phyloP scores from a whole-genome alignment of 129 eudicot species.

The Centaurea solstitialis region DNA sequence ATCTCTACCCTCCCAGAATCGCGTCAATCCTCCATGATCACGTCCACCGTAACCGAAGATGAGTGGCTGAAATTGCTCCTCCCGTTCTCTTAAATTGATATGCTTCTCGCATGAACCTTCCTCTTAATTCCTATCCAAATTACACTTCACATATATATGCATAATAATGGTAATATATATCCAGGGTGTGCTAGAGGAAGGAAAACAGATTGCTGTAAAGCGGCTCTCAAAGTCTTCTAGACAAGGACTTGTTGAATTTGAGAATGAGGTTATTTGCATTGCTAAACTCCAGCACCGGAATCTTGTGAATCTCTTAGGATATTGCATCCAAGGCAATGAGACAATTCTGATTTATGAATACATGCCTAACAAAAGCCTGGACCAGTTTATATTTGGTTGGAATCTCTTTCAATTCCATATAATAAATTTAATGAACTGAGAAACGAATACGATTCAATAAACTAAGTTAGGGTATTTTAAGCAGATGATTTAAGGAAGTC shows the following conservation, averaged over 20 bases:
- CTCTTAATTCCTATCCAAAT: no score
- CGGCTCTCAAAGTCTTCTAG: no score
- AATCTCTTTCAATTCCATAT: neutral
- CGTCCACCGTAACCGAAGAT: no score
- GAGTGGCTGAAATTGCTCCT: no score
- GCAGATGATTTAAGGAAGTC: neutral
- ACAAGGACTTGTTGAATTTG: neutral
- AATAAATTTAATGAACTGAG: neutral
- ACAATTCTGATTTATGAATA: neutral
- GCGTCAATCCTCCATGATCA: no score
- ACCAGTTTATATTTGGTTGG: neutral
- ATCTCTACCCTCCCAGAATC: no score
- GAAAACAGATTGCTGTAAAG: neutral
- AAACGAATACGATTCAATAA: neutral
- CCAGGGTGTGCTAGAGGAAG: neutral
- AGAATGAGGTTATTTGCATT: neutral
- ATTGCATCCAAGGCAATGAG: neutral
- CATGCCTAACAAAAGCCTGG: neutral
- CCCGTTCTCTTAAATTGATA: no score
- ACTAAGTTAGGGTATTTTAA: conserved; percentile 11
- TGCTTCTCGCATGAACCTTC: no score
- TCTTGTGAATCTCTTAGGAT: neutral
- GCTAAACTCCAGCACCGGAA: neutral
- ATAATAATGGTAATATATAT: neutral
- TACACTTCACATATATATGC: neutral